These are phyloP conservation scores for Baeospora myosura DNA, from an alignment of 1,284 basidiomycete species.

Conservation along the genomic window DNA sequence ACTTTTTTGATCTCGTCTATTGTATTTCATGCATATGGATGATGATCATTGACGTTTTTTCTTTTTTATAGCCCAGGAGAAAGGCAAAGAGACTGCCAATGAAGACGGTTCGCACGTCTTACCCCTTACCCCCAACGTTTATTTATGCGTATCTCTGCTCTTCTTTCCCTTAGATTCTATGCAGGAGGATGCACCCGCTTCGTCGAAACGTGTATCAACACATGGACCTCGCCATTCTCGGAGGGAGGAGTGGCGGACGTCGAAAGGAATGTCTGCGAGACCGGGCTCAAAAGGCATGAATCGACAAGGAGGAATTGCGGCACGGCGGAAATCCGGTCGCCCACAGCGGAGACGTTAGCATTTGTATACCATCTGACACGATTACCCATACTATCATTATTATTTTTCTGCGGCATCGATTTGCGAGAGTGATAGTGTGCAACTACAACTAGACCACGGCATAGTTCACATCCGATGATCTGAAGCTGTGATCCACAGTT, in stretches of 20 bases:
- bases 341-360: slow-evolving; percentile 61
- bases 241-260: slow-evolving; percentile 65
- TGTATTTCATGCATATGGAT: slow-evolving; percentile 21
- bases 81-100: too few relatives aligned
- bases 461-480: too few relatives aligned
- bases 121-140: too few relatives aligned
- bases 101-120: too few relatives aligned
- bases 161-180: slow-evolving; percentile 38
- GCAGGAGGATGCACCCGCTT: slow-evolving; percentile 37
- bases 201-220: slow-evolving; percentile 51
- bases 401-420: too few relatives aligned
- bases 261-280: slow-evolving; percentile 58
- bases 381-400: too few relatives aligned
- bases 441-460: too few relatives aligned
- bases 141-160: too few relatives aligned
- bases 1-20: slow-evolving; percentile 20
- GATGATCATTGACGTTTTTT: slow-evolving; percentile 29
- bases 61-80: too few relatives aligned
- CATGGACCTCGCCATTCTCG: slow-evolving; percentile 67
- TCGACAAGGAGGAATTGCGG: slow-evolving; percentile 54
- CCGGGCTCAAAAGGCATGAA: slow-evolving; percentile 51
- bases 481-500: too few relatives aligned
- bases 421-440: too few relatives aligned
- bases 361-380: too few relatives aligned
- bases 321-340: slow-evolving; percentile 56